Evolutionary conservation across 2,329 filamentous ascomycete genomes (phyloP), one percentile per base, ranked within the genome.

Genomic region (Verticillium albo-atrum): DNA sequence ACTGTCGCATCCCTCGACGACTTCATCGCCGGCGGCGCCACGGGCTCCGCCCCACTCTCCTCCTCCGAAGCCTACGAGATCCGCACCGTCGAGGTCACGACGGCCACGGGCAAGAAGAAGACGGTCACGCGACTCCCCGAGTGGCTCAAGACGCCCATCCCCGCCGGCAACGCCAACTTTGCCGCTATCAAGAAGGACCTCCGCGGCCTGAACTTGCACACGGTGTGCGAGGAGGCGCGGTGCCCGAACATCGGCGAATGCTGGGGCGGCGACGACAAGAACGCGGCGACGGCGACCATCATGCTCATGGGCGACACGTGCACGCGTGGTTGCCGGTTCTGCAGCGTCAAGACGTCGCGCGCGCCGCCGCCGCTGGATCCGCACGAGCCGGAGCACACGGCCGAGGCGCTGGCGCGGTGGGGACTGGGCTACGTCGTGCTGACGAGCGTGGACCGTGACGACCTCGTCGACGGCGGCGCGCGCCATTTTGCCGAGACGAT

Each of bases 231-330:
- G 77, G 95, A 99, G 78, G 95, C 95, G 1, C 87, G 92, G 65
- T 99, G 95, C 75, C 95, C 95, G 62, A 99, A 99, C 75, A 97
- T 99, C 62, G 92, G 90, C 64, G 94, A 98, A 73, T 99, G 95
- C 80, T 99, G 95, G 95, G 95, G 95, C 62, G 95, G 95, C 34
- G 87, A 82, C 71, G 86, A 89, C 73, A 97, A 97, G 79, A 89
- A 87, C 65, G 89, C 92, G 27, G 95, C 95, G 4, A 99, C 95
- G 32, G 95, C 95, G 2, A 99, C 95, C 12, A 98, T 99, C 75
- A 99, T 99, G 95, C 80, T 99, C 54, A 98, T 98, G 93, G 95
- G 95, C 64, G 95, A 99, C 74, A 98, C 94, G 9, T 99, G 95
- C 76, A 99, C 95, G 20, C 85, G 95, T 61, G 95, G 94, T 20